These are phyloP conservation scores for Paracamarosporium sp. DNA, from an alignment of 2,329 filamentous ascomycete genomes.

Conservation along the genomic window DNA sequence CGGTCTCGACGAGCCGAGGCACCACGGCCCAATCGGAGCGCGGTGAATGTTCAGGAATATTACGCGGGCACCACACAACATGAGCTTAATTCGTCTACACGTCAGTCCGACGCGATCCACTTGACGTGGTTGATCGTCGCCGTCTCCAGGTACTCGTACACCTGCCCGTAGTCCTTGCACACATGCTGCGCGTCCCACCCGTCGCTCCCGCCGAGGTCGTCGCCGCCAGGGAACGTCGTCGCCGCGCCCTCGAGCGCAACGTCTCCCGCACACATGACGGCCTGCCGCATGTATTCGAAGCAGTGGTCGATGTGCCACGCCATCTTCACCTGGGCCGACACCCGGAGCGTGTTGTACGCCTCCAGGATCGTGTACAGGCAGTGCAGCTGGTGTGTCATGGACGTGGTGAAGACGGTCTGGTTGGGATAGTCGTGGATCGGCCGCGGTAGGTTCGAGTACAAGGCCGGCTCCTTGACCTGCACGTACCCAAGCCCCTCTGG, in stretches of 20 bases:
- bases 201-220: constrained; percentile 41
- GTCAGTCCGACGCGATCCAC: constrained; percentile 33
- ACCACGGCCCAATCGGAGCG: too few species aligned
- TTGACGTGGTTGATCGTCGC: constrained; percentile 35
- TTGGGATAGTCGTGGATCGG: constrained; percentile 42
- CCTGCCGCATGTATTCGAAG: constrained; percentile 43
- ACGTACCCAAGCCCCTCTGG: constrained; percentile 45
- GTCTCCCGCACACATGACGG: constrained; percentile 43
- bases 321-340: constrained; percentile 31
- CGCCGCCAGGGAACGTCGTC: constrained; percentile 38
- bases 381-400: constrained; percentile 43
- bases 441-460: constrained; percentile 35
- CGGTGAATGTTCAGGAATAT: too few species aligned
- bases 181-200: constrained; percentile 44
- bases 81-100: constrained; percentile 13
- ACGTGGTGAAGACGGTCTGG: constrained; percentile 39
- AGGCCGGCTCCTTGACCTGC: constrained; percentile 25
- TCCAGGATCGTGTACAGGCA: constrained; percentile 42
- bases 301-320: constrained; percentile 45
- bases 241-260: constrained; percentile 41
- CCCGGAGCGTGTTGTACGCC: constrained; percentile 37
- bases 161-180: constrained; percentile 39
- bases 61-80: not conserved
- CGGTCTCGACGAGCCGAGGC: too few species aligned
- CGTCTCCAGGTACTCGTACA: constrained; percentile 37